Percentiles rank a stretch among this genome's conserved stretches.
These are phyloP conservation scores for Yamadazyma sp. DNA, from an alignment of 805 yeast genomes.

Conservation along the genomic window DNA sequence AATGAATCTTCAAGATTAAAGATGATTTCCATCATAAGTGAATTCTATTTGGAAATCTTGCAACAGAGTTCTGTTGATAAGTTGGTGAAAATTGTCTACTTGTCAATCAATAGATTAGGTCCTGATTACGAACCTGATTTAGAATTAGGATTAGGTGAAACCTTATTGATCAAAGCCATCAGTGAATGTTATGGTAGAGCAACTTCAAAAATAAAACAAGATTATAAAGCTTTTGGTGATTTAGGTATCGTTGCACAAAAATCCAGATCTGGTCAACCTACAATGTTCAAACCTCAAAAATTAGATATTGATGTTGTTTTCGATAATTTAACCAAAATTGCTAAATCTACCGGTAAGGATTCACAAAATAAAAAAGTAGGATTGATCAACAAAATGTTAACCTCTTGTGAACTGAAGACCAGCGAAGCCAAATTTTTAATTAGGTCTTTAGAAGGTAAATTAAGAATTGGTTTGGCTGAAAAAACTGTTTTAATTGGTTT, in stretches of 20 bases:
- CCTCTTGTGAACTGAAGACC: constrained; percentile 70
- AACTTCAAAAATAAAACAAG: constrained; percentile 62
- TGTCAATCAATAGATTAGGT: constrained; percentile 84
- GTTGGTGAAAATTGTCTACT: constrained; percentile 70
- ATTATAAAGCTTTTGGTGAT: constrained; percentile 81
- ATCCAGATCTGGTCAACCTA: constrained; percentile 80
- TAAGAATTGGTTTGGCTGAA: constrained; percentile 92
- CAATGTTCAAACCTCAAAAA: constrained; percentile 90
- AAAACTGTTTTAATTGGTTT: constrained; percentile 82
- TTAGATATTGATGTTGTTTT: constrained; percentile 74
- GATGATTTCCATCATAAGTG: constrained; percentile 71
- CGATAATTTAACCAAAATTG: constrained; percentile 69
- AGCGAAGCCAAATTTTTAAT: constrained; percentile 86
- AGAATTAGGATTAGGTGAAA: constrained; percentile 92
- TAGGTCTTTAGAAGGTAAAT: constrained; percentile 87
- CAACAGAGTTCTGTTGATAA: constrained; percentile 40
- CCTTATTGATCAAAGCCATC: constrained; percentile 80
- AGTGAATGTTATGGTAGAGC: constrained; percentile 88
- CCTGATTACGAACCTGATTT: constrained; percentile 92
- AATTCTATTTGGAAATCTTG: constrained; percentile 66
- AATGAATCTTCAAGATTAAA: constrained; percentile 78
- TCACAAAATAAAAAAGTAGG: constrained; percentile 78
- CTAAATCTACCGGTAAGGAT: constrained; percentile 72
- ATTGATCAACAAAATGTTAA: constrained; percentile 76
- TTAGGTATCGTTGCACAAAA: constrained; percentile 84